Percentiles rank a stretch among this genome's conserved stretches.
Evolutionary conservation across 2,329 filamentous ascomycete species (phyloP).

Genomic region (Fusarium liriodendri): DNA sequence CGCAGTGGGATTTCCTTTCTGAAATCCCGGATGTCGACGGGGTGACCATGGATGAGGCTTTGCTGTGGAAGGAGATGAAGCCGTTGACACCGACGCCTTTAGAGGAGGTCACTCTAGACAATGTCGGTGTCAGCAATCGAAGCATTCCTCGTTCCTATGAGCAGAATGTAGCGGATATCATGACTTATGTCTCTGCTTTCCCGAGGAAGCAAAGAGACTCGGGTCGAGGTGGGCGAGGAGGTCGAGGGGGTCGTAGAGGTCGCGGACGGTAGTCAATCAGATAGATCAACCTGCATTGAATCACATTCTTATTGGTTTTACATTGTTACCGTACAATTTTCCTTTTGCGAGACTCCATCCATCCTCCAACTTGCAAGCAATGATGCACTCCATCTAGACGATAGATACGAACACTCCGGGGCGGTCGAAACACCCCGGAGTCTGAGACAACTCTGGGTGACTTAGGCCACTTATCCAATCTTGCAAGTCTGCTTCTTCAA

Average conservation of each 20-base stretch:
- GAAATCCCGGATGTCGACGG: neutral
- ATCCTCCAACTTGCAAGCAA: neutral
- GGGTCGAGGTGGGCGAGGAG: neutral
- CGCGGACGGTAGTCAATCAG: neutral
- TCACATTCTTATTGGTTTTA: neutral
- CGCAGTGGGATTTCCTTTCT: neutral
- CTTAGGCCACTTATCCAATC: neutral
- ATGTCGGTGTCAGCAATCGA: neutral
- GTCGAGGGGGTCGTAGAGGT: neutral
- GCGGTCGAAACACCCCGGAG: neutral
- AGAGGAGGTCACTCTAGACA: neutral
- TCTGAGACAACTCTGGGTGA: neutral
- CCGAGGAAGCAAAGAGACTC: neutral
- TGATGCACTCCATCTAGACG: neutral
- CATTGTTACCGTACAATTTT: neutral
- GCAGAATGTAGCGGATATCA: neutral
- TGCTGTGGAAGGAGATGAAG: slow-evolving; percentile 1
- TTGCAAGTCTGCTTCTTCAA: neutral
- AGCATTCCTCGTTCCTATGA: neutral
- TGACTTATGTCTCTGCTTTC: slow-evolving; percentile 25
- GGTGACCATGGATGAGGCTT: neutral
- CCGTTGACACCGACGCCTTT: neutral
- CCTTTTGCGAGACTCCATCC: accelerated
- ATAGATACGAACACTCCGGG: neutral
- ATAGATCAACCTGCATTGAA: neutral